These are phyloP conservation scores for Nannochloropsis salina DNA, from an alignment of 108 stramenopile species.

Conservation along the genomic window DNA sequence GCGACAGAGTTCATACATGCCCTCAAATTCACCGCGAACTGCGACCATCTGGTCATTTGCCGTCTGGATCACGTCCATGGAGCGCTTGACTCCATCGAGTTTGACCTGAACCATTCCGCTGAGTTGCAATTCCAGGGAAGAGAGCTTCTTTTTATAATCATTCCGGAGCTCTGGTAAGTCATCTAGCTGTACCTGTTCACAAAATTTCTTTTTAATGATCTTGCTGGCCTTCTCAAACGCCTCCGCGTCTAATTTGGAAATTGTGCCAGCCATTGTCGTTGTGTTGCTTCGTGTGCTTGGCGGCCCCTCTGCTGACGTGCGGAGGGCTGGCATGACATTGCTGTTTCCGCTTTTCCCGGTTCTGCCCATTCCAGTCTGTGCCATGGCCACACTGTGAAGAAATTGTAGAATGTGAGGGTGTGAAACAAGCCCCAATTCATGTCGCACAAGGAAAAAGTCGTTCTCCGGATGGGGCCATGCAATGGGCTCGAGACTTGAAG, in stretches of 20 bases:
- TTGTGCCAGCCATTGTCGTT: background rate
- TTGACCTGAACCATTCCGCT: slow-evolving; percentile 20
- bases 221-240: slow-evolving; percentile 10
- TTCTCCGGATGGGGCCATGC: no score
- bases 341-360: background rate
- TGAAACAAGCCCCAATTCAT: no score
- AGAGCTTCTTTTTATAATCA: slow-evolving; percentile 7
- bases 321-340: background rate
- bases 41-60: background rate
- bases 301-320: background rate
- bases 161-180: background rate
- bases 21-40: slow-evolving; percentile 6
- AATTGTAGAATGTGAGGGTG: no score
- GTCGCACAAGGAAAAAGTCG: no score
- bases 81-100: background rate
- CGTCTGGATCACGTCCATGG: slow-evolving; percentile 1
- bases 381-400: no score
- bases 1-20: slow-evolving; percentile 17
- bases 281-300: background rate
- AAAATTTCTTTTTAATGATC: slow-evolving; percentile 3
- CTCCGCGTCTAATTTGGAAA: background rate
- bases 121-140: slow-evolving; percentile 10
- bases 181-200: background rate
- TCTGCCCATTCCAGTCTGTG: no score
- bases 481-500: no score